These are phyloP conservation scores for Aspergillus avenaceus DNA, from an alignment of 495 filamentous ascomycete genomes.

Conservation along the genomic window DNA sequence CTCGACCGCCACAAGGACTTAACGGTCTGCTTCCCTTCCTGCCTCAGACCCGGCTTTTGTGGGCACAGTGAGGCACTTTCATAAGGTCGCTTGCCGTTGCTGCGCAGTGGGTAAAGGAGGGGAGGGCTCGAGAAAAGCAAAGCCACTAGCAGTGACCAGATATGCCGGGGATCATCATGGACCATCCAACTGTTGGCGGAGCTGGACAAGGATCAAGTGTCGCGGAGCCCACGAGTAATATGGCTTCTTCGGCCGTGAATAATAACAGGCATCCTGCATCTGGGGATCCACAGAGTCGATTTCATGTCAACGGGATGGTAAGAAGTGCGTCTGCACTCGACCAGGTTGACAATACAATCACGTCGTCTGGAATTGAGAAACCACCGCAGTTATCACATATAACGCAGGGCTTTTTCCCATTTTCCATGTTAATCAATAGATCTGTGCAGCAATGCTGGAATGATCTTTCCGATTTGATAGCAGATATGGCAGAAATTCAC, in stretches of 20 bases:
- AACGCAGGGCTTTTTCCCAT: conserved; percentile 65
- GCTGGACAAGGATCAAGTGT: conserved; percentile 18
- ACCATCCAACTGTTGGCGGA: conserved; percentile 32
- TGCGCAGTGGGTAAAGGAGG: conserved; percentile 31
- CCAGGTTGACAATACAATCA: conserved; percentile 8
- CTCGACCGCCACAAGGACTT: background rate
- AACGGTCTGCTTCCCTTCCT: conserved; percentile 26
- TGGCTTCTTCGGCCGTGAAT: conserved; percentile 9
- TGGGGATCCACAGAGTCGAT: conserved; percentile 19
- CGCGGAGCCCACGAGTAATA: conserved; percentile 24
- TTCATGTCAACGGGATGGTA: conserved; percentile 27
- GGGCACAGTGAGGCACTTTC: conserved; percentile 13
- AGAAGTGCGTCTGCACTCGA: conserved; percentile 9
- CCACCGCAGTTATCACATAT: conserved; percentile 79
- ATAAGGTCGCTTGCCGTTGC: conserved; percentile 21
- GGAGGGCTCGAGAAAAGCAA: conserved; percentile 19
- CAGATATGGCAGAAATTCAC: conserved; percentile 62
- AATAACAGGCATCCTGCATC: conserved; percentile 12
- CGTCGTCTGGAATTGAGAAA: background rate
- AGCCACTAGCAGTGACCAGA: conserved; percentile 16
- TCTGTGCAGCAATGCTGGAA: conserved; percentile 80
- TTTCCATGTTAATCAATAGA: conserved; percentile 66
- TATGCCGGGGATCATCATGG: conserved; percentile 49
- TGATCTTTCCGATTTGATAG: conserved; percentile 66
- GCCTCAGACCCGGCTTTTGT: conserved; percentile 20